Evolutionary conservation across 2,329 filamentous ascomycete genomes (phyloP), one percentile per base, ranked within the genome.

Genomic region (Macroventuria anomochaeta): DNA sequence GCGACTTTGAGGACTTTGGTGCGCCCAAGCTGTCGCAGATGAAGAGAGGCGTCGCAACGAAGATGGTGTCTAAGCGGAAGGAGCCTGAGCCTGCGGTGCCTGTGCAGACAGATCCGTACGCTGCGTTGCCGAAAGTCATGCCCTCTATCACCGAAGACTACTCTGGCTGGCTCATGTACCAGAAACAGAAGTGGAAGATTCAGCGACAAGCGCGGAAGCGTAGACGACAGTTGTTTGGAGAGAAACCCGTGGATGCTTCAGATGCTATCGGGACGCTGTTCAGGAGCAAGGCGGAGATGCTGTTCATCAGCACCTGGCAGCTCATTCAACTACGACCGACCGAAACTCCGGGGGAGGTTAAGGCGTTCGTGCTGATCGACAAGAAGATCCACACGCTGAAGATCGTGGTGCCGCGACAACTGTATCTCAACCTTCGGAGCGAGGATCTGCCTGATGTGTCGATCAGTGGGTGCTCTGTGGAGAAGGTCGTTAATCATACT

Each of bases 151-250:
- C 87, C 0, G 86, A 95, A 41, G 89, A 99, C 74, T 99, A 99
- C 64, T 79, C 85, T 15, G 91, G 85, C 0, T 99, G 96, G 80
- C 75, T 99, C 46, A 83, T 89, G 68, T 97, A 97, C 68, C 95
- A 99, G 72, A 99, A 99, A 76, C 86, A 93, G 77, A 99, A 99
- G 76, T 99, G 95, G 95, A 97, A 93, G 78, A 88, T 97, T 31
- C 95, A 99, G 72, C 96, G 92, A 69, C 89, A 96, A 72, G 92
- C 93, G 28, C 86, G 95, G 18, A 83, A 88, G 55, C 87, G 93
- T 36, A 84, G 96, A 59, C 85, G 93, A 41, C 95, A 99, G 72
- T 80, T 99, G 0, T 99, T 99, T 67, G 95, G 95, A 55, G 93
- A 99, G 67, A 88, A 89, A 52, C 84, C 87, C 10, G 81, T 80